phyloP scores from a whole-genome alignment of 2,329 filamentous ascomycete species.

The Fusarium solani-melongenae region DNA sequence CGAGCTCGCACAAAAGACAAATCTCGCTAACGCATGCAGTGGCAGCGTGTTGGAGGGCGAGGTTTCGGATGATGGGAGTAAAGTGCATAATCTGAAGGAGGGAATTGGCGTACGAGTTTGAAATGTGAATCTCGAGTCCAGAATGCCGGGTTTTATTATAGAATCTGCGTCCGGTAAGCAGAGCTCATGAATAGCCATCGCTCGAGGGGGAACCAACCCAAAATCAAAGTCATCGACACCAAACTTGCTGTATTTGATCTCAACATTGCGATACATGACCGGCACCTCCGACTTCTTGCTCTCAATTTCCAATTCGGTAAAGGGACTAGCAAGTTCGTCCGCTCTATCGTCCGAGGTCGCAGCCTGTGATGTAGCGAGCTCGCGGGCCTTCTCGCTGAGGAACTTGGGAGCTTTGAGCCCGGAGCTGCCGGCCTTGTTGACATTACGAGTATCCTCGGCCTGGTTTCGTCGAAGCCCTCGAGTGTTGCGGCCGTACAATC shows the following conservation, averaged over 20 bases:
- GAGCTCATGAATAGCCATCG: neutral
- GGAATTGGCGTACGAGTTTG: constrained; percentile 95
- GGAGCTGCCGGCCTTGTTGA: constrained; percentile 69
- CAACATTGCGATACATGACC: constrained; percentile 89
- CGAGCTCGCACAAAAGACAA: constrained; percentile 92
- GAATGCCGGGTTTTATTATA: constrained; percentile 95
- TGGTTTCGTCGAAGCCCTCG: constrained; percentile 82
- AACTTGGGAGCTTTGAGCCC: constrained; percentile 85
- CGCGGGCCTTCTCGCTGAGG: constrained; percentile 89
- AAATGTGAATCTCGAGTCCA: constrained; percentile 93
- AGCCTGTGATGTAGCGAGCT: constrained; percentile 62
- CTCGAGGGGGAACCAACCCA: constrained; percentile 65
- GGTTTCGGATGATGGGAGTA: constrained; percentile 86
- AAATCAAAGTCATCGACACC: constrained; percentile 99
- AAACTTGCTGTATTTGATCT: constrained; percentile 99
- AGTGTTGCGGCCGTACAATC: constrained; percentile 81
- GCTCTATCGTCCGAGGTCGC: constrained; percentile 55
- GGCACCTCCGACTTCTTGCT: constrained; percentile 85
- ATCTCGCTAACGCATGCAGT: constrained; percentile 83
- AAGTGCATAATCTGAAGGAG: constrained; percentile 92
- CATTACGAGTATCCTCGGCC: constrained; percentile 77
- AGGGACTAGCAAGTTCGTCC: constrained; percentile 70
- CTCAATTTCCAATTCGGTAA: constrained; percentile 77
- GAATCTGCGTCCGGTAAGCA: constrained; percentile 65
- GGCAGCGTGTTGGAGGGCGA: constrained; percentile 89